Percentiles rank a stretch among this genome's conserved stretches.
phyloP scores from a whole-genome alignment of 768 basidiomycete genomes.

The Russula sp. region DNA sequence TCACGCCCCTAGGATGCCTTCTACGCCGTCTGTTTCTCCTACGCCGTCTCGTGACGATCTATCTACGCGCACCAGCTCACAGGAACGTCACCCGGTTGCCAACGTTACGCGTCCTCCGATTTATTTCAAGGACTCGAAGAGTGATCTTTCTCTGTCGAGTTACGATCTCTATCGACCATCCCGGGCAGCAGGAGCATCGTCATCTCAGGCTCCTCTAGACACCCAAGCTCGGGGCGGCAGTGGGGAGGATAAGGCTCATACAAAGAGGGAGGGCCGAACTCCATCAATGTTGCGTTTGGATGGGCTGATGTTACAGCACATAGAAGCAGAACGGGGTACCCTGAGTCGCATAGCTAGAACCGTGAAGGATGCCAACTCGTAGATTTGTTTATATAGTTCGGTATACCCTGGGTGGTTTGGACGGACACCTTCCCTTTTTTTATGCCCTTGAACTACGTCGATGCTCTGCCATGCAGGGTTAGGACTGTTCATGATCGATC shows the following conservation, averaged over 20 bases:
- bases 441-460: constrained; percentile 1
- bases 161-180: constrained; percentile 17
- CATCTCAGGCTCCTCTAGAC: constrained; percentile 6
- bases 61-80: constrained; percentile 8
- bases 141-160: constrained; percentile 18
- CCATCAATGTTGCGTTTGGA: constrained; percentile 64
- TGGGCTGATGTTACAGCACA: constrained; percentile 75
- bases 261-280: constrained; percentile 38
- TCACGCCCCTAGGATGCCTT: constrained; percentile 1
- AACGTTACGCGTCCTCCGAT: constrained; percentile 18
- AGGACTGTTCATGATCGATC: background rate
- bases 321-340: constrained; percentile 76
- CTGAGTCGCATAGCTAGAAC: constrained; percentile 66
- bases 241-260: constrained; percentile 1
- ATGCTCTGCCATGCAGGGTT: constrained; percentile 13
- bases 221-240: constrained; percentile 17
- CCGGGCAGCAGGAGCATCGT: constrained; percentile 13
- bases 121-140: constrained; percentile 20
- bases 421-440: background rate
- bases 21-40: constrained; percentile 20
- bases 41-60: constrained; percentile 8
- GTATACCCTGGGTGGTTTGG: constrained; percentile 19
- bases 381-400: constrained; percentile 10
- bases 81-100: constrained; percentile 14
- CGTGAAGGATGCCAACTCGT: constrained; percentile 23